Conservation (phyloP, 768 basidiomycete species). For the Russula abietina region DNA sequence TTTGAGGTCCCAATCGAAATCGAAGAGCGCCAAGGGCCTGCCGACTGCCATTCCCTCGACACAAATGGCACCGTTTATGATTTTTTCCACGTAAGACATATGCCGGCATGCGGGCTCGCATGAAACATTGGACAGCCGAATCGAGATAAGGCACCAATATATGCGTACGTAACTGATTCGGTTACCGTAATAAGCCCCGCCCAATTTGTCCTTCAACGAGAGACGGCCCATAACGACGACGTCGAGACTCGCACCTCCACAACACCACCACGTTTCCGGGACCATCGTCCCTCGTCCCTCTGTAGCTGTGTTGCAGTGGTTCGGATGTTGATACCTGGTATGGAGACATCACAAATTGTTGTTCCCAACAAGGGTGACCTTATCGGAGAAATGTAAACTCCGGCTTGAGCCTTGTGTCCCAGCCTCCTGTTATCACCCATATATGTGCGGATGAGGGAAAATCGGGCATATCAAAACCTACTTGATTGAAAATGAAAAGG, state of each 20-base stretch:
- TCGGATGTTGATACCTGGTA: not conserved
- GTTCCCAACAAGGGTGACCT: not conserved
- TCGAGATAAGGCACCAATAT: conserved; percentile 6
- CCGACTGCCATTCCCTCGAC: not conserved
- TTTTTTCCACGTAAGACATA: conserved; percentile 8
- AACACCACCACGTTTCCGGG: not conserved
- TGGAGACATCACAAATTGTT: not conserved
- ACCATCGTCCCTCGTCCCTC: not conserved
- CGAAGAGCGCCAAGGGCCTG: not conserved
- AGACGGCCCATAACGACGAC: conserved; percentile 1
- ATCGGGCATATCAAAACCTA: not conserved
- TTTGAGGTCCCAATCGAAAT: not conserved
- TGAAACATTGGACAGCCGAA: not conserved
- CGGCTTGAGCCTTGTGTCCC: not conserved
- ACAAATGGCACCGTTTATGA: not conserved
- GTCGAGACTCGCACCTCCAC: not conserved
- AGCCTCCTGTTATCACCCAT: too few relatives aligned
- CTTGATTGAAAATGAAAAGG: too few relatives aligned
- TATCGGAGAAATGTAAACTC: not conserved
- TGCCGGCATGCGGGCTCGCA: not conserved
- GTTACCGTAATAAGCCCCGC: not conserved
- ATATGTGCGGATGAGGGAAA: not conserved
- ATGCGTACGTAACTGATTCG: conserved; percentile 6
- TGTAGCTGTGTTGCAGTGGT: not conserved
- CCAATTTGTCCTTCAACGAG: not conserved